Evolutionary conservation across 768 basidiomycete species (phyloP), one percentile per base, ranked within the genome.

Genomic region (Mycena haematopus): DNA sequence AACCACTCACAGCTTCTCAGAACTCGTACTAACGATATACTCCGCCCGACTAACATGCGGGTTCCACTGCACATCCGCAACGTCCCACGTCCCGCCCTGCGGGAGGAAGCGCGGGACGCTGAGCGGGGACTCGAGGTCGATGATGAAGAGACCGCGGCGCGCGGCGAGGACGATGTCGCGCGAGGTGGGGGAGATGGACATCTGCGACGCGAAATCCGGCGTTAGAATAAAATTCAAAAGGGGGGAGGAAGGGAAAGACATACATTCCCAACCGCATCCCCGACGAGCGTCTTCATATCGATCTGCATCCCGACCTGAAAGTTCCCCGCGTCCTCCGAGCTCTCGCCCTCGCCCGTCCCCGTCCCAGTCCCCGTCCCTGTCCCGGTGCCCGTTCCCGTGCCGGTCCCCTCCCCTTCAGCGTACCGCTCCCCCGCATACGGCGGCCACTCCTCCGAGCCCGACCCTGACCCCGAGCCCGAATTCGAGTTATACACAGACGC

Each of bases 1-100:
- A n/a, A n/a, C n/a, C n/a, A n/a, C 88, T 42, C 66, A 92, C 92
- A 94, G 82, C 73, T 94, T 94, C 77, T 95, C 92, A 52, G 90
- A 90, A 2, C 92, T 94, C 0, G 95, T 95, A 2, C 92, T 92
- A 31, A 93, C 89, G 49, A 95, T 90, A 70, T 93, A 93, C 63
- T 95, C 86, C 36, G 87, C 85, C 15, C 87, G 83, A 35, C 82
- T 79, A 2, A 81, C 83, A 69, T 95, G 94, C 0, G 94, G 94
- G 65, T 94, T 95, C 94, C 93, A 96, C 67, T 93, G 92, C 0
- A 95, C 91, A 69, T 95, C 92, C 0, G 92, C 91, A 11, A 97
- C 95, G 69, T 96, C 93, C 94, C 95, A 98, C 6, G 92, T 93
- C 1, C 95, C 96, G 2, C 95, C 94, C 76, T 99, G 96, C 15